Evolutionary conservation across 306 rosid genomes (phyloP).

Genomic region (Cicer arietinum): DNA sequence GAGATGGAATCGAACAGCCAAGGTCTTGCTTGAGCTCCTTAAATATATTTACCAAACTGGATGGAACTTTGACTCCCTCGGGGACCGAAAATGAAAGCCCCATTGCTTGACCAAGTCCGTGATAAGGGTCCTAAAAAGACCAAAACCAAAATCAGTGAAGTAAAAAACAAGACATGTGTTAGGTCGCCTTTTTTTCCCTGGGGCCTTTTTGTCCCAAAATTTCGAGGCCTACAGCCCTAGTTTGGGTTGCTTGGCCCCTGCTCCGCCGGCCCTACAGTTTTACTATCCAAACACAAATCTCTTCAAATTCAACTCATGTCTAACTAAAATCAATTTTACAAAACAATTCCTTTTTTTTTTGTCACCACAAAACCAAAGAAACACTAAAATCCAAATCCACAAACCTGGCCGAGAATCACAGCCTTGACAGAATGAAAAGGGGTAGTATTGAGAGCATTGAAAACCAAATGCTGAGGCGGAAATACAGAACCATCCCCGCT

Average conservation of each 20-base stretch:
- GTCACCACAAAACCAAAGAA: too few relatives aligned
- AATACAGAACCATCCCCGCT: constrained; percentile 53
- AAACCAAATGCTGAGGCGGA: constrained; percentile 86
- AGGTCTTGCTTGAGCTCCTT: constrained; percentile 87
- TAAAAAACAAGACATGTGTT: not conserved
- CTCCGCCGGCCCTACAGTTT: too few relatives aligned
- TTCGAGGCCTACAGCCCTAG: too few relatives aligned
- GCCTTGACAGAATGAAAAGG: constrained; percentile 76
- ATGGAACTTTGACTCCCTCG: constrained; percentile 79
- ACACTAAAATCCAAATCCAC: not conserved
- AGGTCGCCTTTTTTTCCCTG: too few relatives aligned
- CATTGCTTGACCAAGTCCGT: constrained; percentile 98
- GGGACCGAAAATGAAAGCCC: constrained; percentile 98
- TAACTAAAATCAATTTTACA: too few relatives aligned
- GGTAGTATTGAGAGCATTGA: constrained; percentile 91
- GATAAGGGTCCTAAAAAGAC: constrained; percentile 87
- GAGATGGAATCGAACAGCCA: constrained; percentile 82
- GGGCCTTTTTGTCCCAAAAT: too few relatives aligned
- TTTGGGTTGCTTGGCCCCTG: too few relatives aligned
- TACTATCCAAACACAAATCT: too few relatives aligned
- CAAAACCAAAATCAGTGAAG: not conserved
- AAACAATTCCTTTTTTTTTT: too few relatives aligned
- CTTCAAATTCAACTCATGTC: too few relatives aligned
- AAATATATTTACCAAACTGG: constrained; percentile 85
- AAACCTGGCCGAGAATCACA: constrained; percentile 84